phyloP scores from a whole-genome alignment of 1,284 basidiomycete species.

The Malassezia dermatis region DNA sequence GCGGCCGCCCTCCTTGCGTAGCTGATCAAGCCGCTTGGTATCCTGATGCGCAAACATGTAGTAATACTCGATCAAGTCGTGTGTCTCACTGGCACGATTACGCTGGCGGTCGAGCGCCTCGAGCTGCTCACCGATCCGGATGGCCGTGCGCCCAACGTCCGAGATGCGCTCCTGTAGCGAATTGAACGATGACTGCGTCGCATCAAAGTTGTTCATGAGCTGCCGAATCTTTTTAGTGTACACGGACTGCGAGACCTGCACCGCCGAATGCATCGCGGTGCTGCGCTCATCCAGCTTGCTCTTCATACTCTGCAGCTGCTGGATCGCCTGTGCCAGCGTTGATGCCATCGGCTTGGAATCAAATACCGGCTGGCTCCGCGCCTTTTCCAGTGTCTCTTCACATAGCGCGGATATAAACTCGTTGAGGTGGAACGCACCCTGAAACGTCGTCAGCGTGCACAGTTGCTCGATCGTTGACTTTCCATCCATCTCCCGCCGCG shows the following conservation, averaged over 20 bases:
- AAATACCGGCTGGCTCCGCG: slow-evolving; percentile 72
- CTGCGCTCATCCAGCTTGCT: slow-evolving; percentile 78
- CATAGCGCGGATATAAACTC: slow-evolving; percentile 76
- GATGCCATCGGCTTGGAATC: slow-evolving; percentile 84
- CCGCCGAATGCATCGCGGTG: slow-evolving; percentile 80
- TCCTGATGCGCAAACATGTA: slow-evolving; percentile 82
- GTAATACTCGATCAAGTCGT: slow-evolving; percentile 89
- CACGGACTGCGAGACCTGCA: slow-evolving; percentile 77
- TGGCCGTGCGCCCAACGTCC: slow-evolving; percentile 84
- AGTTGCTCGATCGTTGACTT: slow-evolving; percentile 59
- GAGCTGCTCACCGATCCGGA: slow-evolving; percentile 84
- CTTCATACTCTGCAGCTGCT: slow-evolving; percentile 70
- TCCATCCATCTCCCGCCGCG: slow-evolving; percentile 22
- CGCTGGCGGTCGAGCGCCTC: slow-evolving; percentile 87
- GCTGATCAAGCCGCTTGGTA: slow-evolving; percentile 62
- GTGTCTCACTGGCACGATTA: slow-evolving; percentile 82
- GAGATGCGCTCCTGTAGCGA: slow-evolving; percentile 56
- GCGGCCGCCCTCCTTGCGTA: slow-evolving; percentile 63
- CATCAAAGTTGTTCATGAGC: slow-evolving; percentile 78
- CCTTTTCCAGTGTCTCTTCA: slow-evolving; percentile 72
- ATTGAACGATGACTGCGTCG: slow-evolving; percentile 36
- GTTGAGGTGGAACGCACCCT: slow-evolving; percentile 75
- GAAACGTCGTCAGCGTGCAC: slow-evolving; percentile 59
- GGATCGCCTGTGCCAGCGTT: slow-evolving; percentile 80
- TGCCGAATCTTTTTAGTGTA: slow-evolving; percentile 88